phyloP scores from a whole-genome alignment of 1,284 basidiomycete species.

The Cystobasidiaceae sp. region DNA sequence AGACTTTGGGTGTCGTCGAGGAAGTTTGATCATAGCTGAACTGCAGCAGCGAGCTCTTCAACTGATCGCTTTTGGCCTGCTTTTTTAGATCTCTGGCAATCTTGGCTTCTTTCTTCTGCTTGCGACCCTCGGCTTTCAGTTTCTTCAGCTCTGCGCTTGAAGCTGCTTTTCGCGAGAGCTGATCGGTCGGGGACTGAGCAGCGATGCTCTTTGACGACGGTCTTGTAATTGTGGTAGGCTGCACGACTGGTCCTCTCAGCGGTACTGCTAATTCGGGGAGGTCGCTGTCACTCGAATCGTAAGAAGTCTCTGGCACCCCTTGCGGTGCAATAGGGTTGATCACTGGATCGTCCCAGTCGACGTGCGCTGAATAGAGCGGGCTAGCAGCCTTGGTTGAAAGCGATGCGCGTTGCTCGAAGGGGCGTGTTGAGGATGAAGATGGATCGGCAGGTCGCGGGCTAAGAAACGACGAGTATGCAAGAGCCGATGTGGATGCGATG shows the following conservation, averaged over 20 bases:
- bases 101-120: background rate
- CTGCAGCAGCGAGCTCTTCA: background rate
- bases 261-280: slow-evolving; percentile 1
- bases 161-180: too few species aligned
- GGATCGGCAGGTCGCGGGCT: too few species aligned
- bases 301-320: background rate
- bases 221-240: background rate
- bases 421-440: too few species aligned
- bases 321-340: background rate
- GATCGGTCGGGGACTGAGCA: too few species aligned
- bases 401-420: background rate
- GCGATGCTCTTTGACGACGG: background rate
- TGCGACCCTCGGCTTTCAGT: background rate
- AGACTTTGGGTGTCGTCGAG: background rate
- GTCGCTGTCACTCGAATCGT: slow-evolving; percentile 1
- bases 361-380: background rate
- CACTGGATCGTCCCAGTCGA: slow-evolving; percentile 28
- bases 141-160: background rate
- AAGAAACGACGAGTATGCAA: too few species aligned
- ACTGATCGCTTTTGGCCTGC: background rate
- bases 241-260: background rate
- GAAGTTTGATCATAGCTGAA: slow-evolving; percentile 23
- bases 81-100: background rate
- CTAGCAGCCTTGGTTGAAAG: too few species aligned
- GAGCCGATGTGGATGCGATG: too few species aligned